phyloP scores from a whole-genome alignment of 176 grass and related monocot genomes.

The Zea luxurians region DNA sequence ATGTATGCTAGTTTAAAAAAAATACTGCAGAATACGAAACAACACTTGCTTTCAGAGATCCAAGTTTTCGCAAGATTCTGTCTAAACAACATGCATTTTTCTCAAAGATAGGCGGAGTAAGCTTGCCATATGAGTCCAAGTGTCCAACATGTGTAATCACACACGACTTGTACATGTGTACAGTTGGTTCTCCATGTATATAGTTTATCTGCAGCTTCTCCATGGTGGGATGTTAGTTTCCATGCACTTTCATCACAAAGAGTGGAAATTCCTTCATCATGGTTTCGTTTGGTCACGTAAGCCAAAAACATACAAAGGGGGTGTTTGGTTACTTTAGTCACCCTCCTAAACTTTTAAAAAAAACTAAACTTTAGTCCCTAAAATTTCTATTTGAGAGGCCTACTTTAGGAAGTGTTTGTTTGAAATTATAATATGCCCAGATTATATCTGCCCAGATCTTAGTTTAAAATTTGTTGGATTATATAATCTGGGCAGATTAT shows the following conservation, averaged over 20 bases:
- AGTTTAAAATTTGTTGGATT: too few relatives aligned
- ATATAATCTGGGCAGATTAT: too few relatives aligned
- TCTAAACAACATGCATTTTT: not conserved
- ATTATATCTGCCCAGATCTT: too few relatives aligned
- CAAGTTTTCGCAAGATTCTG: conserved; percentile 23
- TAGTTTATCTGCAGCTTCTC: conserved; percentile 39
- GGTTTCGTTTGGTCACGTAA: not conserved
- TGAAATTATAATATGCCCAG: too few relatives aligned
- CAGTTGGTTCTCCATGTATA: not conserved
- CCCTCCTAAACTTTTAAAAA: too few relatives aligned
- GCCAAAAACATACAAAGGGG: not conserved
- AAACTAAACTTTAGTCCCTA: too few relatives aligned
- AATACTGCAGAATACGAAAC: not conserved
- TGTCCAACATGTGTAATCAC: not conserved
- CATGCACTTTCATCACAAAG: conserved; percentile 13
- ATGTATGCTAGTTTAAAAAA: not conserved
- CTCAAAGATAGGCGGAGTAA: not conserved
- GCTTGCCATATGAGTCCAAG: not conserved
- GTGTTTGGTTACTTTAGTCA: too few relatives aligned
- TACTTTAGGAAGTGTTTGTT: too few relatives aligned
- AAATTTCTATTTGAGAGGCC: too few relatives aligned
- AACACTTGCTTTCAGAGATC: not conserved
- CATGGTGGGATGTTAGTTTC: conserved; percentile 10
- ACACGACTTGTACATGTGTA: not conserved
- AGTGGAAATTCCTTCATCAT: not conserved